Evolutionary conservation across 441 rosid genomes (phyloP).

Genomic region (Gossypium davidsonii): DNA sequence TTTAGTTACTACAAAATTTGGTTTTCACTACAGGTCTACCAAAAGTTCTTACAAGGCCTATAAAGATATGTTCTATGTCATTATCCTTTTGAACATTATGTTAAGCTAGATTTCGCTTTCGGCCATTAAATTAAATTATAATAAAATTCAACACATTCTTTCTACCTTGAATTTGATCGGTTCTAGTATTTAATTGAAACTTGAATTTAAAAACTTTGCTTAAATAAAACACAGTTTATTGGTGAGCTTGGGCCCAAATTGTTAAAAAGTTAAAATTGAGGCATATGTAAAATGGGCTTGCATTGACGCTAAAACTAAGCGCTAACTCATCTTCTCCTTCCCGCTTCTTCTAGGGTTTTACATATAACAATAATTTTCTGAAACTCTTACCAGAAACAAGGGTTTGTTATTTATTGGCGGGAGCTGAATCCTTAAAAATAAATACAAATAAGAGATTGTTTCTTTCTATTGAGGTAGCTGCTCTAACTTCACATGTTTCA

Average conservation of each 20-base stretch:
- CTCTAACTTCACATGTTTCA: not conserved
- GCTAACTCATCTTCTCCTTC: not conserved
- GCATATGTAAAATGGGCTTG: not conserved
- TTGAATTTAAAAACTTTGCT: not conserved
- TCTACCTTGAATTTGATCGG: not conserved
- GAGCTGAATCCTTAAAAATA: not conserved
- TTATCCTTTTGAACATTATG: not conserved
- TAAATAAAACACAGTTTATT: not conserved
- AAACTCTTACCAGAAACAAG: not conserved
- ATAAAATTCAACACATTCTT: not conserved
- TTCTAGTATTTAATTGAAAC: no score
- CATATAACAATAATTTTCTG: not conserved
- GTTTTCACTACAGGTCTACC: not conserved
- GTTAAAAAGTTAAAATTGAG: not conserved
- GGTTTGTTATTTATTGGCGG: constrained; percentile 4
- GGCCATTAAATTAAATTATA: not conserved
- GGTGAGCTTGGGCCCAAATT: not conserved
- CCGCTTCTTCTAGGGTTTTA: constrained; percentile 6
- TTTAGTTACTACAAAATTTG: not conserved
- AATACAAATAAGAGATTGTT: not conserved
- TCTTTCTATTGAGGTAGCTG: not conserved
- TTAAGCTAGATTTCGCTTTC: constrained; percentile 3
- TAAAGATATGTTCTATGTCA: not conserved
- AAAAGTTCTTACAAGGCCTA: not conserved
- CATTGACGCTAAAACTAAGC: not conserved